Evolutionary conservation across 306 rosid species (phyloP).

Genomic region (Chamaecrista fasciculata): DNA sequence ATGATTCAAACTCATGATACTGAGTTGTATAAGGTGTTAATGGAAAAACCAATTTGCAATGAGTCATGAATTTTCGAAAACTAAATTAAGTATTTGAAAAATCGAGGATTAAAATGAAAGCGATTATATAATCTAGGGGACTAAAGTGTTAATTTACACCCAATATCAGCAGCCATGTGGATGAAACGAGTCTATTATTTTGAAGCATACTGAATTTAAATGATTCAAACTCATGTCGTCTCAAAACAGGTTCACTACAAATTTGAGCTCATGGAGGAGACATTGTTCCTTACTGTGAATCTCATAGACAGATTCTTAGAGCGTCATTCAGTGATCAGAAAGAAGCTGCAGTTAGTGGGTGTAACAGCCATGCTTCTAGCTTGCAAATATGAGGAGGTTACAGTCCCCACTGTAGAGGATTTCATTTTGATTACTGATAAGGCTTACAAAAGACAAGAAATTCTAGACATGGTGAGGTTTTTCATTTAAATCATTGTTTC

Average conservation of each 20-base stretch:
- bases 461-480: constrained; percentile 35
- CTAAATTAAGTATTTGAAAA: too few relatives aligned
- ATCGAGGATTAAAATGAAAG: too few relatives aligned
- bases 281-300: constrained; percentile 44
- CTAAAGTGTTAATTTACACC: too few relatives aligned
- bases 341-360: constrained; percentile 50
- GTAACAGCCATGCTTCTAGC: constrained; percentile 46
- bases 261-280: constrained; percentile 44
- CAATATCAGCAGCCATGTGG: too few relatives aligned
- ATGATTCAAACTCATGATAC: too few relatives aligned
- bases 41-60: too few relatives aligned
- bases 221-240: too few relatives aligned
- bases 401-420: constrained; percentile 45
- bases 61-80: too few relatives aligned
- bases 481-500: neutral
- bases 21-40: too few relatives aligned
- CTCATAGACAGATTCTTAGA: constrained; percentile 49
- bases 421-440: constrained; percentile 43
- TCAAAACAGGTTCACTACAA: constrained; percentile 55
- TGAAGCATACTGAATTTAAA: too few relatives aligned
- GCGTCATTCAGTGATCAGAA: constrained; percentile 31
- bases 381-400: constrained; percentile 51
- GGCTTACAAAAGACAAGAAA: constrained; percentile 43
- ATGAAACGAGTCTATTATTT: neutral
- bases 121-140: too few relatives aligned